phyloP scores from a whole-genome alignment of 192 early-diverging fungal genomes.

The Oehlia diaphana region DNA sequence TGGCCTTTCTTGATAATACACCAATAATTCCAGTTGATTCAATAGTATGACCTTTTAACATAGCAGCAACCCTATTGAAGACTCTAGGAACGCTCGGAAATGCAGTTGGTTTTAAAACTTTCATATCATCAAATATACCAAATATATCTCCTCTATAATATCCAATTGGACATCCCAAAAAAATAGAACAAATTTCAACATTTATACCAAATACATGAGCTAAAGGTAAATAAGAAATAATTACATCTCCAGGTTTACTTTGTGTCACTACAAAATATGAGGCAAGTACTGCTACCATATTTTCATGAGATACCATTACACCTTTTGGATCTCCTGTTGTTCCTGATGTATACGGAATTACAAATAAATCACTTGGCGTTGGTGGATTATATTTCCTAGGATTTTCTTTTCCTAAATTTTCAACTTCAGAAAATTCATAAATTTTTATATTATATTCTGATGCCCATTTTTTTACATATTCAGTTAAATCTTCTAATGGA shows the following conservation, averaged over 20 bases:
- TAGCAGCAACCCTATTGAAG: conserved; percentile 91
- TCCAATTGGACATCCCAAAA: conserved; percentile 75
- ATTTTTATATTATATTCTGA: conserved; percentile 37
- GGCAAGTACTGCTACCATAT: conserved; percentile 58
- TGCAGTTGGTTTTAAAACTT: conserved; percentile 76
- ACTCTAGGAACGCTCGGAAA: conserved; percentile 91
- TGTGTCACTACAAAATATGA: conserved; percentile 25
- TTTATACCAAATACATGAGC: conserved; percentile 90
- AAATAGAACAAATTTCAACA: conserved; percentile 55
- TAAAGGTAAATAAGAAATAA: conserved; percentile 89
- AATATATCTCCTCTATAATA: conserved; percentile 46
- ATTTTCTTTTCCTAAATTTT: conserved; percentile 56
- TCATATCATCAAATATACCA: conserved; percentile 64
- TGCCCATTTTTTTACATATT: conserved; percentile 35
- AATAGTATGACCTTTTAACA: conserved; percentile 65
- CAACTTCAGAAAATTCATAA: conserved; percentile 61
- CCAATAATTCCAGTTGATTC: conserved; percentile 67
- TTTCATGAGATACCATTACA: conserved; percentile 82
- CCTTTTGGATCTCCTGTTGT: conserved; percentile 48
- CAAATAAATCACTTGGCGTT: conserved; percentile 65
- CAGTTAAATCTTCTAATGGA: conserved; percentile 39
- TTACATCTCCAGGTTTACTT: conserved; percentile 45
- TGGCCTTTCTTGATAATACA: conserved; percentile 59
- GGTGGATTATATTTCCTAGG: conserved; percentile 51
- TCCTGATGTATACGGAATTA: conserved; percentile 88